Percentiles rank a stretch among this genome's conserved stretches.
These are phyloP conservation scores for Cyberlindnera suaveolens DNA, from an alignment of 805 yeast species.

Conservation along the genomic window DNA sequence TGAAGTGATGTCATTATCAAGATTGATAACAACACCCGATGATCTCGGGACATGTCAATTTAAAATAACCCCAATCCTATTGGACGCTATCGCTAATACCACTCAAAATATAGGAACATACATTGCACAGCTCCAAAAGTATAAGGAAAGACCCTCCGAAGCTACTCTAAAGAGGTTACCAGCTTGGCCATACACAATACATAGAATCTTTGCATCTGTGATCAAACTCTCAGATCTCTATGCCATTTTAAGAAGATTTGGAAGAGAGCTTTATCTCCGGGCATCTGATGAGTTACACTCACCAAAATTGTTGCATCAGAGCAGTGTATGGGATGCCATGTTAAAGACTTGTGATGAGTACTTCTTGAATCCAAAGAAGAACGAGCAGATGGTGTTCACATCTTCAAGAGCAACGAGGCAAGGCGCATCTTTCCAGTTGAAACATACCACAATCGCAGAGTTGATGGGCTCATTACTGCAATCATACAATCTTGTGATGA, in stretches of 20 bases:
- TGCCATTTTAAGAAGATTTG: slow-evolving; percentile 33
- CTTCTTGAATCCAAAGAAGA: slow-evolving; percentile 33
- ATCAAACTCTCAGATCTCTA: slow-evolving; percentile 37
- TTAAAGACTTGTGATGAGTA: slow-evolving; percentile 29
- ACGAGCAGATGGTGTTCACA: slow-evolving; percentile 38
- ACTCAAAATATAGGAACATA: slow-evolving; percentile 16
- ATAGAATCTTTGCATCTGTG: slow-evolving; percentile 35
- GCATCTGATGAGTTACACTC: slow-evolving; percentile 33
- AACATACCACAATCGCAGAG: slow-evolving; percentile 28
- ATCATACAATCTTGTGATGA: slow-evolving; percentile 6
- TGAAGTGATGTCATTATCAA: slow-evolving; percentile 30
- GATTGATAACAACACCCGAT: slow-evolving; percentile 24
- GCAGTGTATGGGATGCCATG: slow-evolving; percentile 24
- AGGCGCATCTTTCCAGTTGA: slow-evolving; percentile 29
- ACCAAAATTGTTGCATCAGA: slow-evolving; percentile 28
- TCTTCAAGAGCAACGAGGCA: slow-evolving; percentile 35
- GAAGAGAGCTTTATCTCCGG: slow-evolving; percentile 35
- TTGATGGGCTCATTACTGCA: slow-evolving; percentile 14
- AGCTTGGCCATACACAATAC: slow-evolving; percentile 36
- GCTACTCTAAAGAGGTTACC: slow-evolving; percentile 27
- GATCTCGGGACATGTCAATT: slow-evolving; percentile 22
- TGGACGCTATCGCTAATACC: slow-evolving; percentile 20
- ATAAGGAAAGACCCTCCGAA: slow-evolving; percentile 17
- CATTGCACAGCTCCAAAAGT: slow-evolving; percentile 23
- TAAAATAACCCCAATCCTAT: slow-evolving; percentile 24